A percentile compares a stretch with the other conserved stretches of the same genome.
Conservation (phyloP, 2,329 filamentous ascomycete genomes). For the Xylaria sp. region DNA sequence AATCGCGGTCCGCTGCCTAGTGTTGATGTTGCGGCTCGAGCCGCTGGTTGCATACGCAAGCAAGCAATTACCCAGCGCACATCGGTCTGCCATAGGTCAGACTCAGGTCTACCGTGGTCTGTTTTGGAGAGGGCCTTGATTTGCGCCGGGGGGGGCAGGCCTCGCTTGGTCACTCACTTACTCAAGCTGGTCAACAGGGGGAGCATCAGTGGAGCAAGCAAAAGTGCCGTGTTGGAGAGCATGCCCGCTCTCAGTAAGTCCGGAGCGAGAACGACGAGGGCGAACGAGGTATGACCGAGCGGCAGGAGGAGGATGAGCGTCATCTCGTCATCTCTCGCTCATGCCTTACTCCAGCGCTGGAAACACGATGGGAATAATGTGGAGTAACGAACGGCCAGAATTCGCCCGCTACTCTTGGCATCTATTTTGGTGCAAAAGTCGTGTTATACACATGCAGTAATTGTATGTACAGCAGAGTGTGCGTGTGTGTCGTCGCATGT, state of each 20-base stretch:
- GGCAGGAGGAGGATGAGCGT: background rate
- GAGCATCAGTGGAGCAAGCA: constrained; percentile 27
- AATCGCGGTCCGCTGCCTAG: constrained; percentile 25
- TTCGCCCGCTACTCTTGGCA: background rate
- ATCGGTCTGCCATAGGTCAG: too few species aligned
- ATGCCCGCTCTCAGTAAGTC: constrained; percentile 13
- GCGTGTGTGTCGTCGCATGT: too few species aligned
- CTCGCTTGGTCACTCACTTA: constrained; percentile 8
- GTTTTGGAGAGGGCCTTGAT: constrained; percentile 15
- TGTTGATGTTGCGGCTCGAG: constrained; percentile 40
- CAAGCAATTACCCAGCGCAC: constrained; percentile 14
- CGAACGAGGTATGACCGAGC: constrained; percentile 8
- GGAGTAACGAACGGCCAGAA: background rate
- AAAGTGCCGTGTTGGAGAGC: constrained; percentile 40
- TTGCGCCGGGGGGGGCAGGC: constrained; percentile 18
- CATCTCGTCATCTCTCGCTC: background rate
- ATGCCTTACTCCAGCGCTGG: background rate
- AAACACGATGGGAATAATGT: background rate
- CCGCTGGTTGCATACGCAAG: constrained; percentile 39
- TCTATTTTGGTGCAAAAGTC: background rate
- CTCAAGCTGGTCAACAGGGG: constrained; percentile 22
- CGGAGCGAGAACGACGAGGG: constrained; percentile 7
- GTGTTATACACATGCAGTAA: constrained; percentile 4
- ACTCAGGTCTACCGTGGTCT: background rate
- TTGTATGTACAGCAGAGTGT: background rate